phyloP scores from a whole-genome alignment of 2,329 filamentous ascomycete genomes.

The Aspergillus persii region DNA sequence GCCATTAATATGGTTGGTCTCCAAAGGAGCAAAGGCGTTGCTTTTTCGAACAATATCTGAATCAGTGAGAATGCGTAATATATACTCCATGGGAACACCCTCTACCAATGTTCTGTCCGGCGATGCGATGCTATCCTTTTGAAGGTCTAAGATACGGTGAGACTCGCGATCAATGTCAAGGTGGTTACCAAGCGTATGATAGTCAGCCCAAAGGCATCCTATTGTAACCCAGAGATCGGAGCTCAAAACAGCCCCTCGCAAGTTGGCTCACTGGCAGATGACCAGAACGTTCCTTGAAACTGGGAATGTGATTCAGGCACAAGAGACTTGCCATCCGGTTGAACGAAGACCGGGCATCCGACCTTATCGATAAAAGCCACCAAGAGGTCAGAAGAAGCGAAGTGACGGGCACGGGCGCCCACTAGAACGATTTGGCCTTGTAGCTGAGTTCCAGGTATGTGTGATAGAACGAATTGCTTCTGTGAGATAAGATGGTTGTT shows the following conservation, averaged over 20 bases:
- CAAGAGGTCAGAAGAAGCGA: neutral
- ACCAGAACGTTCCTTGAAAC: slow-evolving; percentile 7
- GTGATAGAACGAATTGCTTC: neutral
- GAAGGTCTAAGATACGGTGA: slow-evolving; percentile 2
- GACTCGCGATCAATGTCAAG: neutral
- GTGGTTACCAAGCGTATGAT: neutral
- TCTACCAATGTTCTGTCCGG: neutral
- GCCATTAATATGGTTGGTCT: neutral
- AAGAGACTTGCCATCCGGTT: slow-evolving; percentile 7
- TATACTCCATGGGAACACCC: neutral
- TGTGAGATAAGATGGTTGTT: neutral
- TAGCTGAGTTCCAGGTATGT: neutral
- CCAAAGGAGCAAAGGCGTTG: neutral
- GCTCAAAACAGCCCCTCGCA: neutral
- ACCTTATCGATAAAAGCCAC: slow-evolving; percentile 1
- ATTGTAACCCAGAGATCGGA: slow-evolving; percentile 7
- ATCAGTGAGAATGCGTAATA: neutral
- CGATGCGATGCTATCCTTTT: neutral
- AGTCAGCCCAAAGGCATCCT: slow-evolving; percentile 6
- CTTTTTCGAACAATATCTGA: neutral
- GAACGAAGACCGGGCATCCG: slow-evolving; percentile 4
- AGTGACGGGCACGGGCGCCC: neutral
- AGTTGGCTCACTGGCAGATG: neutral
- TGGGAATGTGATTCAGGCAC: slow-evolving; percentile 4
- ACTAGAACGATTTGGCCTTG: neutral